Base-by-base conservation (phyloP, 73 alveolate genomes). In the Stentor coeruleus region DNA sequence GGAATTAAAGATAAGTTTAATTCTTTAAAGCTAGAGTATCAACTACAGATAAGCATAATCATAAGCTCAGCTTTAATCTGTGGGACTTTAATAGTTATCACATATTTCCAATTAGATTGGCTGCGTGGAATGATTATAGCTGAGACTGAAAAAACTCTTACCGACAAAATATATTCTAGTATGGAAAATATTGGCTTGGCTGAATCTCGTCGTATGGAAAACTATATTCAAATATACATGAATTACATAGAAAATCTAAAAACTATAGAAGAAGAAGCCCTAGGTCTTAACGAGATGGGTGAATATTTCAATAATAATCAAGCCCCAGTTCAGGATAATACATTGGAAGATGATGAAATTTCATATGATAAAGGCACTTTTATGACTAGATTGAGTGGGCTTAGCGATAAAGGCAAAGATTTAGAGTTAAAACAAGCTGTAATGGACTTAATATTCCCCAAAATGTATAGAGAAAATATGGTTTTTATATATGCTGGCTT, bases 101-200 rank as follows among this genome's bases (percentile, higher is more conserved):
- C 79, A 20, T 28, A 33, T 28, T 33, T 66, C 2, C 79, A 66
- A 33, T 66, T 66, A 33, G 79, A 66, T 31, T 66, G 79, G 79
- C 36, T 66, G n/a, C n/a, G 79, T 28, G 36, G 14, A 20, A 20
- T 20, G n/a, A 26, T 66, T 66, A 20, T 66, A 26, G 20, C 36
- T 28, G 33, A 66, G 33, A 66, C 79, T 66, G 49, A 66, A 28
- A 31, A 66, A 1, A 40, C 37, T 2, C 39, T 26, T 2, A 15
- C 79, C 20, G 33, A 66, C 39, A 14, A 26, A 20, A 66, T 66
- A 28, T 11, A 20, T 20, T 20, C n/a, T 2, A 37, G 33, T 14
- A 66, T 66, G 36, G 39, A 40, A 2, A 26, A 37, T 20, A 28
- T 66, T 14, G 79, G 40, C n/a, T 20, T 20, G 41, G 39, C 11